Conservation (phyloP, 169 alveolate genomes). For the Eimeria maxima region DNA sequence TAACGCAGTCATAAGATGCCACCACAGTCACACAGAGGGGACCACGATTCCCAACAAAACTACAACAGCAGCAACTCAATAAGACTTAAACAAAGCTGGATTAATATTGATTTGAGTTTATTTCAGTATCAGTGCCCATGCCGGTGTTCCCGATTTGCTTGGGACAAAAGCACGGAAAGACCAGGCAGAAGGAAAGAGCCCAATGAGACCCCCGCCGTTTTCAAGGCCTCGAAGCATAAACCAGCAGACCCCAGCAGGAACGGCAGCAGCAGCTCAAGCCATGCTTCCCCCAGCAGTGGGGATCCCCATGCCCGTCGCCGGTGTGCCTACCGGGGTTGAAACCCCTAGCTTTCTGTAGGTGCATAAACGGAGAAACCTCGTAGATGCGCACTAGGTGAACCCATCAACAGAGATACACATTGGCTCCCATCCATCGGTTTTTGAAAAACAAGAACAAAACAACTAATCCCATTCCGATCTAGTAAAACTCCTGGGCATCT, state of each 20-base stretch:
- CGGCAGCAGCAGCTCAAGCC: not conserved
- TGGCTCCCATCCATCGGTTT: not conserved
- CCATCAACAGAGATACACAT: not conserved
- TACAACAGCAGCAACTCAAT: not conserved
- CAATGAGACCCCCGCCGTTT: not conserved
- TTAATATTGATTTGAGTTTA: not conserved
- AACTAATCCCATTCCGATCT: not conserved
- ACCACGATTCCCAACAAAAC: not conserved
- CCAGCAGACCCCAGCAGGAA: not conserved
- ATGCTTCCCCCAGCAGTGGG: not conserved
- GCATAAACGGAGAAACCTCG: not conserved
- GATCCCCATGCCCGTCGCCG: not conserved
- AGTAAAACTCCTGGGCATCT: not conserved
- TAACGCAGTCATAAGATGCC: not conserved
- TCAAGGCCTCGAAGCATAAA: not conserved
- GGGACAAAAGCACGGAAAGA: constrained; percentile 55
- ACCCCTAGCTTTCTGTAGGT: not conserved
- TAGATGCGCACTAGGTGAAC: not conserved
- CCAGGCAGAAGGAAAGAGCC: constrained; percentile 41
- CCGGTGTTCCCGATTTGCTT: constrained; percentile 68
- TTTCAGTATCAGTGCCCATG: constrained; percentile 71
- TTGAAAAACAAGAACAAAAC: too few relatives aligned
- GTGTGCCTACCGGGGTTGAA: not conserved
- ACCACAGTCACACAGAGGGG: not conserved
- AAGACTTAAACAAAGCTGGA: not conserved